Evolutionary conservation across 306 rosid species (phyloP).

Genomic region (Fagus crenata): DNA sequence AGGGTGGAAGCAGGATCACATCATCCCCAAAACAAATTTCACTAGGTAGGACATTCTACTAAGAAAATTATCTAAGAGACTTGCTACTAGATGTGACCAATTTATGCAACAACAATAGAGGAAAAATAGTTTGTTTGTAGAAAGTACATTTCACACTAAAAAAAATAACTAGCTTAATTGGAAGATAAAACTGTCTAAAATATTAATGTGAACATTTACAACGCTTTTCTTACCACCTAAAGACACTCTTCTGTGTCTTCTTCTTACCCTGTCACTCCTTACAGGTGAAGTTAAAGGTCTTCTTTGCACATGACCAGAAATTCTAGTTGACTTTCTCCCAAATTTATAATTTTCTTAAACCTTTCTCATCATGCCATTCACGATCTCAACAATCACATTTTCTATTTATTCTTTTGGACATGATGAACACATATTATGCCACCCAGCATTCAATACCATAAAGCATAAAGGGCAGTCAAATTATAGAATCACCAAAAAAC

Average conservation of each 20-base stretch:
- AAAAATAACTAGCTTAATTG: not conserved
- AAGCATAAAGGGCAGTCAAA: too few relatives aligned
- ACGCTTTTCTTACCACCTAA: not conserved
- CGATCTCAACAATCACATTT: not conserved
- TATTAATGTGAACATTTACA: not conserved
- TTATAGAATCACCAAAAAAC: not conserved
- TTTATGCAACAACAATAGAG: not conserved
- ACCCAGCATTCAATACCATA: too few relatives aligned
- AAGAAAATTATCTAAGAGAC: conserved; percentile 5
- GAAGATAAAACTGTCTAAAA: not conserved
- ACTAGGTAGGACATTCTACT: conserved; percentile 13
- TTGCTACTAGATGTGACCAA: conserved; percentile 14
- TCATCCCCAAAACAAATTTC: conserved; percentile 23
- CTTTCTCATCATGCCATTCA: not conserved
- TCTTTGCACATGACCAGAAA: not conserved
- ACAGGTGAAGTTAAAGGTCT: not conserved
- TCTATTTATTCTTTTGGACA: not conserved
- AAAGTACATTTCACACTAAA: not conserved
- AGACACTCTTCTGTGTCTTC: not conserved
- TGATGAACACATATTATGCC: too few relatives aligned
- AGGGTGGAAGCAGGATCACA: conserved; percentile 2
- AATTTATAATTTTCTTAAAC: not conserved
- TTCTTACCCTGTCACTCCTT: not conserved
- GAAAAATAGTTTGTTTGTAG: not conserved
- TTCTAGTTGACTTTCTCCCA: too few relatives aligned